phyloP scores from a whole-genome alignment of 129 eudicot genomes.

The Heracleum sosnowskyi region DNA sequence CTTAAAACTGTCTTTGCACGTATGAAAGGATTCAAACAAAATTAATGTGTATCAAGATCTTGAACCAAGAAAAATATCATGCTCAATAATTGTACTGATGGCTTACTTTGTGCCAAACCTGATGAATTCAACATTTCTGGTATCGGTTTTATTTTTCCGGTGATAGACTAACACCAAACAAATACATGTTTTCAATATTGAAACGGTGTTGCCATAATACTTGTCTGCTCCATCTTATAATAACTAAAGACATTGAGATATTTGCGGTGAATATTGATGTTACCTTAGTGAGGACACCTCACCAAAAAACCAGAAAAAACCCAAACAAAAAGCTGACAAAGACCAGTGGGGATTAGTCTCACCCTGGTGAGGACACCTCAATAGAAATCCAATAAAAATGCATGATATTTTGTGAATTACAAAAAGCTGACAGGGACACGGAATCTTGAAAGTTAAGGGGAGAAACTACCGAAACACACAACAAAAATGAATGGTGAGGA shows the following conservation, averaged over 20 bases:
- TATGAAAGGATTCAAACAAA: too few relatives aligned
- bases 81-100: too few relatives aligned
- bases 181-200: too few relatives aligned
- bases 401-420: not conserved
- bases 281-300: not conserved
- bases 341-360: not conserved
- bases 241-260: too few relatives aligned
- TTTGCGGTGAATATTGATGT: not conserved
- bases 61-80: too few relatives aligned
- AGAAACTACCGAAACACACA: not conserved
- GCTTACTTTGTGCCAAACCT: too few relatives aligned
- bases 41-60: too few relatives aligned
- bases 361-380: not conserved
- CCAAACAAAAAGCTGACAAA: not conserved
- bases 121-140: too few relatives aligned
- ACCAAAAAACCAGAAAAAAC: not conserved
- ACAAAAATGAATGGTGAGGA: not conserved
- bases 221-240: not conserved
- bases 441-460: not conserved
- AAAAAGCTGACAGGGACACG: not conserved
- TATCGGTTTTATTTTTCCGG: too few relatives aligned
- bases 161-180: too few relatives aligned
- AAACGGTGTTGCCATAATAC: too few relatives aligned
- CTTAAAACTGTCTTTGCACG: too few relatives aligned
- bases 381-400: not conserved